phyloP scores from a whole-genome alignment of 495 filamentous ascomycete species.

The Penicillium arizonense region DNA sequence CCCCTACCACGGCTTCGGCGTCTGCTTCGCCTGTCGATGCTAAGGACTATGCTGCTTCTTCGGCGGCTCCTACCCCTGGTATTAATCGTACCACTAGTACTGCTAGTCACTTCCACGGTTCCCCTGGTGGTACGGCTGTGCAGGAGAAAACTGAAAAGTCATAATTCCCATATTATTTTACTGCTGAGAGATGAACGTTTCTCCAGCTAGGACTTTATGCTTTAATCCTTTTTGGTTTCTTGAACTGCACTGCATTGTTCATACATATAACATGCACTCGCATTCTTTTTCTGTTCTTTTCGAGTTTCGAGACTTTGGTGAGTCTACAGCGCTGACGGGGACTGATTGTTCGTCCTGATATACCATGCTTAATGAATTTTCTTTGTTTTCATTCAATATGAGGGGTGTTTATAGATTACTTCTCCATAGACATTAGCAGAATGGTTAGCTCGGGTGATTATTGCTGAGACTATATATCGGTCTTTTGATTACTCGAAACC shows the following conservation, averaged over 20 bases:
- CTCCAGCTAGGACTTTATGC: too few relatives aligned
- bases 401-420: too few relatives aligned
- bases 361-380: slow-evolving; percentile 8
- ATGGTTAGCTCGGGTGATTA: too few relatives aligned
- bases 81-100: slow-evolving; percentile 29
- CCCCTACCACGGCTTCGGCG: background rate
- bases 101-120: slow-evolving; percentile 29
- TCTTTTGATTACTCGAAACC: too few relatives aligned
- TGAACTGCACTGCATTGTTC: too few relatives aligned
- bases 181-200: too few relatives aligned
- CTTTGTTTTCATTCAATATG: background rate
- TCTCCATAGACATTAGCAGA: too few relatives aligned
- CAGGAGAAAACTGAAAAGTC: slow-evolving; percentile 11
- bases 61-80: slow-evolving; percentile 9
- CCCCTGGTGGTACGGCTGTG: slow-evolving; percentile 25
- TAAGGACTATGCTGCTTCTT: background rate
- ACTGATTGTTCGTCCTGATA: background rate
- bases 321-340: background rate
- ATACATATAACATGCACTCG: too few relatives aligned
- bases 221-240: too few relatives aligned
- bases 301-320: too few relatives aligned
- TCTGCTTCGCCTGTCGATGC: background rate
- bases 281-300: too few relatives aligned
- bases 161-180: background rate
- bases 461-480: too few relatives aligned